Evolutionary conservation across 75 land plant species (phyloP).

Genomic region (Isoetes taiwanensis): DNA sequence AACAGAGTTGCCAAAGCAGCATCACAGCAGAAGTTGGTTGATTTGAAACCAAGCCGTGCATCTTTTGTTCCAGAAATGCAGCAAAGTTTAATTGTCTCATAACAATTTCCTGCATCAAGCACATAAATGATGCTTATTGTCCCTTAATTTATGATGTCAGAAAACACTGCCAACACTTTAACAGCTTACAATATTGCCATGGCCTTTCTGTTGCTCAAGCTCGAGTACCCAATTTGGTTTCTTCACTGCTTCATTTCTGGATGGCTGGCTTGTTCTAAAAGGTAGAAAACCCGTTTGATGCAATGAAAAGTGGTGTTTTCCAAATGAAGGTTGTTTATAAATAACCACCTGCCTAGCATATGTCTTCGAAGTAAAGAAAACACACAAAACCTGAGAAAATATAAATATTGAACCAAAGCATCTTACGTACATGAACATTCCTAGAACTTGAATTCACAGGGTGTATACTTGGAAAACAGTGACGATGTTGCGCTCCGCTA

Average conservation of each 20-base stretch:
- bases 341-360: constrained; percentile 41
- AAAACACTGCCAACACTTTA: neutral
- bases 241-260: neutral
- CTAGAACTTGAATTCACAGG: constrained; percentile 7
- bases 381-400: neutral
- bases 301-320: constrained; percentile 56
- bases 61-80: constrained; percentile 25
- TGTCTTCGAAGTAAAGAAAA: neutral
- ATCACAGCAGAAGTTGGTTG: constrained; percentile 16
- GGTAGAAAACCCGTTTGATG: constrained; percentile 22
- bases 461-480: neutral
- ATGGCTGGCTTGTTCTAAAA: constrained; percentile 6
- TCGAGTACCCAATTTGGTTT: constrained; percentile 64
- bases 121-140: neutral
- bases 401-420: neutral
- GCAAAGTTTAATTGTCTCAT: constrained; percentile 55
- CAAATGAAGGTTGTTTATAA: constrained; percentile 59
- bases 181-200: constrained; percentile 52
- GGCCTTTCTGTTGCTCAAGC: constrained; percentile 35
- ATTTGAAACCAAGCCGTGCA: constrained; percentile 21
- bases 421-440: constrained; percentile 58
- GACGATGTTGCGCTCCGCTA: constrained; percentile 8
- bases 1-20: constrained; percentile 41
- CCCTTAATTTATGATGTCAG: neutral
- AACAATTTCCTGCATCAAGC: constrained; percentile 42